Conservation (phyloP, 1,284 basidiomycete species). For the Cerrena zonata region DNA sequence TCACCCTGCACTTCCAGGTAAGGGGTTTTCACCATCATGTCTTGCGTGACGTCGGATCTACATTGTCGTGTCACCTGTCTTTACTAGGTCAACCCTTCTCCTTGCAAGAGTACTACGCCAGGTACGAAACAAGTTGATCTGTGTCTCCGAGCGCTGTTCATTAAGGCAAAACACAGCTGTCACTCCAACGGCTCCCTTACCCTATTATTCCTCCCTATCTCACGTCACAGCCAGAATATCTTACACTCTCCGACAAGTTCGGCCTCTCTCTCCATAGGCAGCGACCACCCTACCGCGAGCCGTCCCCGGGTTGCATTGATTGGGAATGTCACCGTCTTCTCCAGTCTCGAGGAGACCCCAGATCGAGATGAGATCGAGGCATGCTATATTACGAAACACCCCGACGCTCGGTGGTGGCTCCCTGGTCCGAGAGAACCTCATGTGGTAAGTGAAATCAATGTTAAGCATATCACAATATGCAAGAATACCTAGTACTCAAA, state of each 20-base stretch:
- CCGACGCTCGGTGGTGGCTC: slow-evolving; percentile 46
- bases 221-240: slow-evolving; percentile 55
- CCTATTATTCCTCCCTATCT: slow-evolving; percentile 60
- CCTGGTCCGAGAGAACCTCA: slow-evolving; percentile 46
- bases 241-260: slow-evolving; percentile 35
- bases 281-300: slow-evolving; percentile 37
- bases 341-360: slow-evolving; percentile 27
- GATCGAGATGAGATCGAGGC: slow-evolving; percentile 31
- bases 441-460: slow-evolving; percentile 29
- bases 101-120: slow-evolving; percentile 56
- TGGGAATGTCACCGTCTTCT: slow-evolving; percentile 44
- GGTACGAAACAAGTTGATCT: slow-evolving; percentile 20
- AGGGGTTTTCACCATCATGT: slow-evolving; percentile 1
- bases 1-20: slow-evolving; percentile 38
- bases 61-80: slow-evolving; percentile 10
- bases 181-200: slow-evolving; percentile 55
- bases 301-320: slow-evolving; percentile 51
- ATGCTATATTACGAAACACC: slow-evolving; percentile 45
- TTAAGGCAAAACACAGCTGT: slow-evolving; percentile 36
- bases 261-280: slow-evolving; percentile 51
- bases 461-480: slow-evolving; percentile 4
- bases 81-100: slow-evolving; percentile 52
- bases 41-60: not conserved
- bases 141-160: not conserved
- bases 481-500: slow-evolving; percentile 7